A percentile compares a stretch with the other conserved stretches of the same genome.
These are phyloP conservation scores for Hypomontagnella monticulosa DNA, from an alignment of 495 filamentous ascomycete genomes.

Conservation along the genomic window DNA sequence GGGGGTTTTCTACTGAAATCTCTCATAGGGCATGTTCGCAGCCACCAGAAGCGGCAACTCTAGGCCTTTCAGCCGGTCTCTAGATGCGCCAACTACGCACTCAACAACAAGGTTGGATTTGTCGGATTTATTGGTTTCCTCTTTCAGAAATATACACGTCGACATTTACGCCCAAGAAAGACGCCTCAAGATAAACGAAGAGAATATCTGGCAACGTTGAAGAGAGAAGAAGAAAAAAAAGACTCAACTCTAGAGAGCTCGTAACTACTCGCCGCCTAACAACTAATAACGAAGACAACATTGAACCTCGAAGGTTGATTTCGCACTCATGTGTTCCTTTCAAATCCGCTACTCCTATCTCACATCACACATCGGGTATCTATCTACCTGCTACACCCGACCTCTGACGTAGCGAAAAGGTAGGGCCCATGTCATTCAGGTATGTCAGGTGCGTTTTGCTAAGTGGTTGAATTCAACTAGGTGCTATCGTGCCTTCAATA, in stretches of 20 bases:
- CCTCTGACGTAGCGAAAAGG: slow-evolving; percentile 14
- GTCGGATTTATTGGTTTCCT: slow-evolving; percentile 6
- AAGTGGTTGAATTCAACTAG: not conserved
- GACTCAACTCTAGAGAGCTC: slow-evolving; percentile 9
- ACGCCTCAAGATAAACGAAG: not conserved
- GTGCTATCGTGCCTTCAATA: not conserved
- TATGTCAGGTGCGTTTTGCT: slow-evolving; percentile 5
- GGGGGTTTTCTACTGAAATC: not conserved
- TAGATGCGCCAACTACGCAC: not conserved
- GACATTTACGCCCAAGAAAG: slow-evolving; percentile 9
- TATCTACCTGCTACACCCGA: slow-evolving; percentile 21
- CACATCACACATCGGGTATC: slow-evolving; percentile 19
- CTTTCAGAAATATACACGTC: slow-evolving; percentile 7
- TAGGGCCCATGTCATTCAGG: slow-evolving; percentile 4
- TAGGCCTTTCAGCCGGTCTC: slow-evolving; percentile 4
- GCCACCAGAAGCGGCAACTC: slow-evolving; percentile 10
- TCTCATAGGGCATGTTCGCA: not conserved
- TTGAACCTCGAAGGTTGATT: not conserved
- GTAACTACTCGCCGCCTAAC: no score
- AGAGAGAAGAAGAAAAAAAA: slow-evolving; percentile 14
- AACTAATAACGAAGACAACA: not conserved
- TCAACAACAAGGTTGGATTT: slow-evolving; percentile 4
- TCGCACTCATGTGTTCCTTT: slow-evolving; percentile 10
- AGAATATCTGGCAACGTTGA: no score
- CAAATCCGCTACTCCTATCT: not conserved